These are phyloP conservation scores for Peronospora belbahrii DNA, from an alignment of 352 stramenopile species.

Conservation along the genomic window DNA sequence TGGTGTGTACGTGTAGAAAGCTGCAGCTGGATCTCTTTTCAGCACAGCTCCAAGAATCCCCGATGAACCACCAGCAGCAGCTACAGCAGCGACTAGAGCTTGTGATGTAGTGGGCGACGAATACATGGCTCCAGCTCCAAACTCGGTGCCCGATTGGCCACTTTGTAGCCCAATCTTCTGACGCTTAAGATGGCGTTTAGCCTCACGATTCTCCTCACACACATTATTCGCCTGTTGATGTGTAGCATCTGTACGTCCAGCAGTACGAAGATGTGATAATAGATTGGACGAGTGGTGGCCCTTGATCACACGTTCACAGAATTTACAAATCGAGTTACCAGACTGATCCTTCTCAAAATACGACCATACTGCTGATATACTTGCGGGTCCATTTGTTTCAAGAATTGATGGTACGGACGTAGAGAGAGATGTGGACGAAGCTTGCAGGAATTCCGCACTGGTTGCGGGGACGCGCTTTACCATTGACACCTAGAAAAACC, in stretches of 20 bases:
- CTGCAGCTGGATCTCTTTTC: constrained; percentile 17
- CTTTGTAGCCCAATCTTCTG: constrained; percentile 54
- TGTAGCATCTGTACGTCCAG: constrained; percentile 51
- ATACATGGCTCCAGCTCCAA: constrained; percentile 32
- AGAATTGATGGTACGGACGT: constrained; percentile 5
- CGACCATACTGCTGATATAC: constrained; percentile 72
- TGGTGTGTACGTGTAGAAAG: constrained; percentile 18
- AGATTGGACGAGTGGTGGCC: constrained; percentile 80
- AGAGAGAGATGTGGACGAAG: constrained; percentile 1
- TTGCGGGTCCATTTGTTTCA: constrained; percentile 30
- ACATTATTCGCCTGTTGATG: constrained; percentile 70
- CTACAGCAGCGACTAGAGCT: constrained; percentile 34
- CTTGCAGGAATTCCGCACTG: constrained; percentile 19
- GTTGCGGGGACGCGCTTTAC: constrained; percentile 13
- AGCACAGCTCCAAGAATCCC: constrained; percentile 20
- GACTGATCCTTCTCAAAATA: constrained; percentile 75
- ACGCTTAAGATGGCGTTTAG: constrained; percentile 67
- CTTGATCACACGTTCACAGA: constrained; percentile 80
- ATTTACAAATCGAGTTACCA: constrained; percentile 80
- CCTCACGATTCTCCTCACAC: constrained; percentile 76
- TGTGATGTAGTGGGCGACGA: constrained; percentile 28
- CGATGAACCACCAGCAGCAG: constrained; percentile 30
- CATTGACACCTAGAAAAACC: constrained; percentile 27
- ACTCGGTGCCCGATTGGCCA: constrained; percentile 27
- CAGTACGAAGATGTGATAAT: constrained; percentile 69